phyloP scores from a whole-genome alignment of 1,139 yeast genomes.

The Taphrina pruni region DNA sequence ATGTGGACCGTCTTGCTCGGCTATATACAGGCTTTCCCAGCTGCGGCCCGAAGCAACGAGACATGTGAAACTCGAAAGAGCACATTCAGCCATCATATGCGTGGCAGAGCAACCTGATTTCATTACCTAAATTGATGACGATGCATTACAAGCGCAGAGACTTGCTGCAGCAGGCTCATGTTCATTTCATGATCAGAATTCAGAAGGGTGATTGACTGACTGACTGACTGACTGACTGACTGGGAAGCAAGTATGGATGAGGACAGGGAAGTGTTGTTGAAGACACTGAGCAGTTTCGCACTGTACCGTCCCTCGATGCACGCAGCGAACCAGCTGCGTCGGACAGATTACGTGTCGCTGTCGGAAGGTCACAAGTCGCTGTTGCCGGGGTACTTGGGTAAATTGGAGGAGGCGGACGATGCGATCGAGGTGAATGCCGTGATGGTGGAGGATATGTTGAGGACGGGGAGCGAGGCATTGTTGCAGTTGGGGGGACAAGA shows the following conservation, averaged over 20 bases:
- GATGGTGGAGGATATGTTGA: conserved; percentile 28
- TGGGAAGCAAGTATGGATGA: conserved; percentile 2
- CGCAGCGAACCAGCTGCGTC: conserved; percentile 21
- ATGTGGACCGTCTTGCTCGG: too few species aligned
- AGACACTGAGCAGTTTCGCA: conserved; percentile 28
- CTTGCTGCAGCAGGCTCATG: too few species aligned
- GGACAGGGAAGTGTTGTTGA: conserved; percentile 18
- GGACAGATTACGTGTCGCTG: conserved; percentile 24
- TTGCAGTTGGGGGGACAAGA: conserved; percentile 3
- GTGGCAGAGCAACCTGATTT: too few species aligned
- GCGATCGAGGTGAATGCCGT: conserved; percentile 20
- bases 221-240: too few species aligned
- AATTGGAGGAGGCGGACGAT: conserved; percentile 21
- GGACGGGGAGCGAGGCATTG: conserved; percentile 10
- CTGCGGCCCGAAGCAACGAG: too few species aligned
- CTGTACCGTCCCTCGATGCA: conserved; percentile 37
- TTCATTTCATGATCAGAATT: too few species aligned
- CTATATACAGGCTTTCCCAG: too few species aligned
- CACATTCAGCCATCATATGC: too few species aligned
- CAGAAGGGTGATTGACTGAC: too few species aligned
- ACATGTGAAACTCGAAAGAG: too few species aligned
- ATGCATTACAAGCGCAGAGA: too few species aligned
- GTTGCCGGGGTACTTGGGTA: conserved; percentile 16
- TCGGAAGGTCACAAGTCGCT: conserved; percentile 17
- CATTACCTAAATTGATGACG: too few species aligned